Percentiles rank a stretch among this genome's conserved stretches.
phyloP scores from a whole-genome alignment of 1,139 yeast genomes.

The Debaryomyces fabryi region DNA sequence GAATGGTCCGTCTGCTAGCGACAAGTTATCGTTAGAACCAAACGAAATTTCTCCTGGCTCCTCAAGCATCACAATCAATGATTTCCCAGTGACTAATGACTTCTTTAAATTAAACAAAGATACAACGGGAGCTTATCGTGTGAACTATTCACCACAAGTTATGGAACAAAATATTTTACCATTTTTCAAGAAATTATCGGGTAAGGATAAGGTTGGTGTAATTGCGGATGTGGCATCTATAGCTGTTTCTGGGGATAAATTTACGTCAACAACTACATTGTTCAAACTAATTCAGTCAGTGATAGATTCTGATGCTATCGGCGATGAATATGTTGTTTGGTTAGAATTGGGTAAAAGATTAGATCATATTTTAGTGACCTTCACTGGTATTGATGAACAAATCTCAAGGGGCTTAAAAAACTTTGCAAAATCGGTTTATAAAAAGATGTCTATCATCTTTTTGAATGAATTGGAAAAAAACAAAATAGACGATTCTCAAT shows the following conservation, averaged over 20 bases:
- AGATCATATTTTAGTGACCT: constrained; percentile 43
- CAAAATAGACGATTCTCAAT: constrained; percentile 36
- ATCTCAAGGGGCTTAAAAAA: constrained; percentile 39
- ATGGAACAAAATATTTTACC: constrained; percentile 47
- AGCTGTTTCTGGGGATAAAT: constrained; percentile 60
- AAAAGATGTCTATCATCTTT: constrained; percentile 38
- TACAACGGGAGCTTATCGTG: constrained; percentile 68
- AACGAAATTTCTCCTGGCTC: constrained; percentile 24
- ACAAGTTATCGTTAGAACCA: background rate
- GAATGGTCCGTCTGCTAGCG: constrained; percentile 22
- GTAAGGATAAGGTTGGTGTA: constrained; percentile 67
- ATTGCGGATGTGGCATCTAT: constrained; percentile 65
- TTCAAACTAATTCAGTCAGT: constrained; percentile 47
- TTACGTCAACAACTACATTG: constrained; percentile 50
- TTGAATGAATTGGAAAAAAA: constrained; percentile 37
- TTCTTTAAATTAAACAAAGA: constrained; percentile 66
- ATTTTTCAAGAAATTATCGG: constrained; percentile 47
- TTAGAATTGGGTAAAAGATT: constrained; percentile 54
- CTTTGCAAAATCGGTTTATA: constrained; percentile 46
- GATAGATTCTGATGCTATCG: constrained; percentile 43
- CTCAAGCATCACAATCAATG: constrained; percentile 24
- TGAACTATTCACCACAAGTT: constrained; percentile 57
- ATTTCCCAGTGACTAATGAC: constrained; percentile 23
- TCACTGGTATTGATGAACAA: constrained; percentile 46
- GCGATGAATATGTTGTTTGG: constrained; percentile 67